A percentile compares a stretch with the other conserved stretches of the same genome.
Conservation (phyloP, 257 asterid species). For the Ocimum tenuiflorum region DNA sequence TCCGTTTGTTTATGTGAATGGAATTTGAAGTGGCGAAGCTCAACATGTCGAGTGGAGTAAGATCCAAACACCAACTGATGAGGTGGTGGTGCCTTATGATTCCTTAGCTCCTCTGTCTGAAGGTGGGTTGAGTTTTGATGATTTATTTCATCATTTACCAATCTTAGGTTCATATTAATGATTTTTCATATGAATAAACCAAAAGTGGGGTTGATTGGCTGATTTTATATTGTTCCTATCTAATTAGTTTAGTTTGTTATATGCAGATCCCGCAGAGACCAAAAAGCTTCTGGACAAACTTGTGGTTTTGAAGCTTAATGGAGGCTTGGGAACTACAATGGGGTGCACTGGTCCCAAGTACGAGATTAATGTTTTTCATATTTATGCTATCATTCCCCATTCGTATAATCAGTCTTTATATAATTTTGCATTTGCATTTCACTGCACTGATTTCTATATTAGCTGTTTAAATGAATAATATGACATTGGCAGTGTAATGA, state of each 20-base stretch:
- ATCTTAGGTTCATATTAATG: background rate
- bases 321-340: constrained; percentile 99
- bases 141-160: background rate
- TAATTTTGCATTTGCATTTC: constrained; percentile 8
- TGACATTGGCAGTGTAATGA: background rate
- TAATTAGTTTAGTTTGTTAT: constrained; percentile 12
- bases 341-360: constrained; percentile 99
- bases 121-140: constrained; percentile 38
- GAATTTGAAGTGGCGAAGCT: constrained; percentile 47
- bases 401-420: background rate
- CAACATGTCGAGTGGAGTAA: constrained; percentile 53
- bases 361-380: constrained; percentile 13
- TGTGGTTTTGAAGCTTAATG: constrained; percentile 92
- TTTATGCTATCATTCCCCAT: background rate
- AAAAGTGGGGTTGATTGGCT: background rate
- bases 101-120: constrained; percentile 62
- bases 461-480: background rate
- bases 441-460: constrained; percentile 2
- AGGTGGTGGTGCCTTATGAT: constrained; percentile 81
- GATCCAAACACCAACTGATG: constrained; percentile 64
- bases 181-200: background rate
- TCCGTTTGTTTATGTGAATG: constrained; percentile 14
- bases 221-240: background rate
- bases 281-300: constrained; percentile 83
- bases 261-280: constrained; percentile 60